phyloP scores from a whole-genome alignment of 2,329 filamentous ascomycete species.

The Trichoderma pleuroti region DNA sequence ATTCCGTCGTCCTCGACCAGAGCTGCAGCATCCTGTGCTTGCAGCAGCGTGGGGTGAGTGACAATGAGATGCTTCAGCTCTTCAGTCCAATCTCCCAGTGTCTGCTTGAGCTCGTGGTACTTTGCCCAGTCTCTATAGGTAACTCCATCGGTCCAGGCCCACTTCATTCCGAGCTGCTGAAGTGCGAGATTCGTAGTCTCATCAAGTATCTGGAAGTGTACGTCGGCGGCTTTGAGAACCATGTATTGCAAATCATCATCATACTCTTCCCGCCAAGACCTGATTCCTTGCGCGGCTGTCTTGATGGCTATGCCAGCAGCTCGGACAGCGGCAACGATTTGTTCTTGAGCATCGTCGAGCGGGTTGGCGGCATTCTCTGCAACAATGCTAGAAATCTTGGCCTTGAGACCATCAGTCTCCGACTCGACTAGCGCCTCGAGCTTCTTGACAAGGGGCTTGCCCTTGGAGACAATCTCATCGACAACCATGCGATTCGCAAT shows the following conservation, averaged over 20 bases:
- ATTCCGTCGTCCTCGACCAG: slow-evolving; percentile 77
- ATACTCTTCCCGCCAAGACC: slow-evolving; percentile 71
- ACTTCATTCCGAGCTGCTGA: slow-evolving; percentile 88
- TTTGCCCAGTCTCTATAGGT: slow-evolving; percentile 97
- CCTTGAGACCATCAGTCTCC: slow-evolving; percentile 64
- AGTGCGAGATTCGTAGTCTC: slow-evolving; percentile 79
- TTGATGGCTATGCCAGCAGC: slow-evolving; percentile 70
- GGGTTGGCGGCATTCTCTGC: slow-evolving; percentile 46
- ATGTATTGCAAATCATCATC: slow-evolving; percentile 65
- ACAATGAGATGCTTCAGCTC: slow-evolving; percentile 76
- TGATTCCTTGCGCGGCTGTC: slow-evolving; percentile 70
- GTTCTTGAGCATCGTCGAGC: slow-evolving; percentile 40
- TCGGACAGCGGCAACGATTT: slow-evolving; percentile 53
- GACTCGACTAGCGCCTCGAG: slow-evolving; percentile 65
- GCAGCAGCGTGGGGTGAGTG: slow-evolving; percentile 65
- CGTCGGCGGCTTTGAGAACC: slow-evolving; percentile 69
- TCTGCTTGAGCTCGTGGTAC: slow-evolving; percentile 82
- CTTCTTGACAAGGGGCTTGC: slow-evolving; percentile 62
- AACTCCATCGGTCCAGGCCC: slow-evolving; percentile 93
- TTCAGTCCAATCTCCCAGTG: slow-evolving; percentile 78
- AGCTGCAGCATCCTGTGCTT: slow-evolving; percentile 64
- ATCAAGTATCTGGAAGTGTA: slow-evolving; percentile 78
- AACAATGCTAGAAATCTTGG: slow-evolving; percentile 61
- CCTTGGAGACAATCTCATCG: slow-evolving; percentile 62
- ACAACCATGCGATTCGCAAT: slow-evolving; percentile 54